These are phyloP conservation scores for Coelastrella sp. DNA, from an alignment of 139 green algal genomes.

Conservation along the genomic window DNA sequence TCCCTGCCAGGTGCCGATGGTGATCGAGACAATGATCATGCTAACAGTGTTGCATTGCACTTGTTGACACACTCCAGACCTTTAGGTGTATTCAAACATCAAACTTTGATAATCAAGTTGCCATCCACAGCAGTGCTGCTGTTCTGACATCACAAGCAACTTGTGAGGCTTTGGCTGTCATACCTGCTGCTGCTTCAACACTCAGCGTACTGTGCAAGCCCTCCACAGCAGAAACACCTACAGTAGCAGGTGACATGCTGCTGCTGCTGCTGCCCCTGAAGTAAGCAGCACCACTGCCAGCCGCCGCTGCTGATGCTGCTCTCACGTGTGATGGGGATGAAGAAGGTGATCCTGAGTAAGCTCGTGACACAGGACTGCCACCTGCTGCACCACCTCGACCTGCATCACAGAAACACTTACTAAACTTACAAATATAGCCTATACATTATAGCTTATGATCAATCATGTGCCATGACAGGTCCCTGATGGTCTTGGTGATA, in stretches of 20 bases:
- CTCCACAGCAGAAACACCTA: not conserved
- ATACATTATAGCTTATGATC: not conserved
- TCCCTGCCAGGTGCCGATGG: no score
- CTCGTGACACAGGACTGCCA: not conserved
- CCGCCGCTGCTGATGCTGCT: not conserved
- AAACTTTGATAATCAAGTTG: no score
- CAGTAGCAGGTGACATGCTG: not conserved
- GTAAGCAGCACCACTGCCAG: slow-evolving; percentile 9
- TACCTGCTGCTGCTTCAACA: not conserved
- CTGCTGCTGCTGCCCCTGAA: slow-evolving; percentile 6
- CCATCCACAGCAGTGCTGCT: not conserved
- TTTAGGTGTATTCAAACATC: no score
- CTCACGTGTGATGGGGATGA: slow-evolving; percentile 22
- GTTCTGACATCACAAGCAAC: not conserved
- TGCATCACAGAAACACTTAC: not conserved
- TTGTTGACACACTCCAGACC: no score
- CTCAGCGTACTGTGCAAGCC: slow-evolving; percentile 17
- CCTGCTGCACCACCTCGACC: not conserved
- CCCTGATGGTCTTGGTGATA: no score
- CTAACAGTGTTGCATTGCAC: no score
- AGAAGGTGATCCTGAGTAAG: slow-evolving; percentile 29
- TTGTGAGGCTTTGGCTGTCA: not conserved
- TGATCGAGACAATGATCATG: no score
- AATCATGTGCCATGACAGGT: not conserved
- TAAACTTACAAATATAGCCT: not conserved